Conservation (phyloP, 768 basidiomycete species). For the Phylloporus sp. region DNA sequence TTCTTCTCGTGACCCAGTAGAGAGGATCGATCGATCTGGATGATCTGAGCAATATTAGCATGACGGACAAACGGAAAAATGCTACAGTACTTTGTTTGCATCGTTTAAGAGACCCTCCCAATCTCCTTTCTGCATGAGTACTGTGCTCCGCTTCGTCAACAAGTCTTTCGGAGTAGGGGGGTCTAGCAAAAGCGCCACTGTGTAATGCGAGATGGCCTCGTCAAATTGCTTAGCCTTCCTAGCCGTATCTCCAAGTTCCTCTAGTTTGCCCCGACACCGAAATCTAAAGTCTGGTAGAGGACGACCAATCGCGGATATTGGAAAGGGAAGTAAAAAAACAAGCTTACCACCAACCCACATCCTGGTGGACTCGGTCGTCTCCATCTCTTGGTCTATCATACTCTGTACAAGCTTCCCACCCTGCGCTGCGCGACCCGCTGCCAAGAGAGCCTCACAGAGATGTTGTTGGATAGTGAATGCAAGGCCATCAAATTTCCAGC, state of each 20-base stretch:
- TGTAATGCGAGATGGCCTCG: background rate
- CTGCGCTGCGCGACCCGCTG: background rate
- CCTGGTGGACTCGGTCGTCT: background rate
- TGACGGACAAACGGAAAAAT: background rate
- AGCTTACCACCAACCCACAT: background rate
- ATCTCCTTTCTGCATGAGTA: background rate
- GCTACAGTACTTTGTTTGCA: background rate
- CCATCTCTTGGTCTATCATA: no score
- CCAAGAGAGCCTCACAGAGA: slow-evolving; percentile 3
- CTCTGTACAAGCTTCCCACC: no score
- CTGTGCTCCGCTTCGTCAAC: background rate
- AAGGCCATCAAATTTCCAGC: slow-evolving; percentile 7
- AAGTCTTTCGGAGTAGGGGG: background rate
- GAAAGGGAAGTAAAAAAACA: background rate
- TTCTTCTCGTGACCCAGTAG: background rate
- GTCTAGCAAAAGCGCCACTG: background rate
- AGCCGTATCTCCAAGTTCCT: background rate
- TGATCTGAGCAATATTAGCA: background rate
- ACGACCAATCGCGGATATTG: background rate
- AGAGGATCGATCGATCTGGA: background rate
- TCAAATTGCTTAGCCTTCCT: background rate
- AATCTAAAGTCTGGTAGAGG: background rate
- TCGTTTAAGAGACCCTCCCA: background rate
- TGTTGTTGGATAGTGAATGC: background rate
- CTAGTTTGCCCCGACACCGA: background rate